Percentiles rank a stretch among this genome's conserved stretches.
These are phyloP conservation scores for Hypoxylon sp. DNA, from an alignment of 2,329 filamentous ascomycete species.

Conservation along the genomic window DNA sequence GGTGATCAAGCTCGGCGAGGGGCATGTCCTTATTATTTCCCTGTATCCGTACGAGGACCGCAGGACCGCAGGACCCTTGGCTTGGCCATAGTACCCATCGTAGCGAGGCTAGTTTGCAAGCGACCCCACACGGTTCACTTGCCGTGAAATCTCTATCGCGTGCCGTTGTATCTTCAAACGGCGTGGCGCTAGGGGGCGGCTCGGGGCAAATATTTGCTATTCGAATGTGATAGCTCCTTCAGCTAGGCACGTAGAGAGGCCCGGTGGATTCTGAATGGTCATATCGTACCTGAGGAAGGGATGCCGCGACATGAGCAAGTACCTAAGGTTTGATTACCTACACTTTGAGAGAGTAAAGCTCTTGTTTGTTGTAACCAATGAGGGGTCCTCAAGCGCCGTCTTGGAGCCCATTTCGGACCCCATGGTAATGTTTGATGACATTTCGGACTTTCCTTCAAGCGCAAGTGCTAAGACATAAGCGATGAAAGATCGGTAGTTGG, in stretches of 20 bases:
- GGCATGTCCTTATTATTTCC: conserved; percentile 29
- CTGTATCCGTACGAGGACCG: conserved; percentile 20
- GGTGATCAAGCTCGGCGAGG: conserved; percentile 23
- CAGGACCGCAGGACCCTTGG: conserved; percentile 20
- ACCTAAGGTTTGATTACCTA: conserved; percentile 20
- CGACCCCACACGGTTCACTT: conserved; percentile 37
- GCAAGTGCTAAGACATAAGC: conserved; percentile 21
- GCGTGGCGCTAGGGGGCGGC: conserved; percentile 38
- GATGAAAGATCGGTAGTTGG: conserved; percentile 31
- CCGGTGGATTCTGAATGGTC: conserved; percentile 23
- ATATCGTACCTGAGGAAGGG: conserved; percentile 10
- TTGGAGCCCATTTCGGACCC: conserved; percentile 6
- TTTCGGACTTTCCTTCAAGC: conserved; percentile 21
- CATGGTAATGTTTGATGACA: conserved; percentile 15
- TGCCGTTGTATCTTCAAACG: conserved; percentile 38
- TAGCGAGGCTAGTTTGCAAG: conserved; percentile 23
- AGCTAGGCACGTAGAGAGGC: conserved; percentile 23
- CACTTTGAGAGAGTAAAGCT: conserved; percentile 9
- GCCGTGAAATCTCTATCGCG: conserved; percentile 37
- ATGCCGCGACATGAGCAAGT: conserved; percentile 10
- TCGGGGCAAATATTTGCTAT: conserved; percentile 29
- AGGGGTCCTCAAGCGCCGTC: not conserved
- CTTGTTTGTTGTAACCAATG: conserved; percentile 12
- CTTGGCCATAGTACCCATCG: conserved; percentile 26
- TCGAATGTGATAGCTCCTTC: conserved; percentile 28